Percentiles rank a stretch among this genome's conserved stretches.
Conservation (phyloP, 257 asterid species). For the Verbena officinalis region DNA sequence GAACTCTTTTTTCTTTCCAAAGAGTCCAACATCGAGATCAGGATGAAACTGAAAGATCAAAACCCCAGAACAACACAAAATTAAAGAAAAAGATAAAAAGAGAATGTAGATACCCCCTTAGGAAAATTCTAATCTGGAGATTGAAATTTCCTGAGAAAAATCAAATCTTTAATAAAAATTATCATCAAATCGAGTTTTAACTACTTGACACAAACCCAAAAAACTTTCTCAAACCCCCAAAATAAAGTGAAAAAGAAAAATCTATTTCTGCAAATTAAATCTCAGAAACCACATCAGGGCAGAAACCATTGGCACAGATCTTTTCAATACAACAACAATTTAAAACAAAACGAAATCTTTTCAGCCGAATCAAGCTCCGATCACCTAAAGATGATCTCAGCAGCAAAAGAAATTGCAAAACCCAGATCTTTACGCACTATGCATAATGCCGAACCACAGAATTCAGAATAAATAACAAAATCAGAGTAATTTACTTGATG, state of each 20-base stretch:
- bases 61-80: neutral
- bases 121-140: neutral
- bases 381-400: slow-evolving; percentile 17
- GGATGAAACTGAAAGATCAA: neutral
- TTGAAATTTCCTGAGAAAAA: neutral
- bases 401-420: slow-evolving; percentile 8
- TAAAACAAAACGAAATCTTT: neutral
- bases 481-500: neutral
- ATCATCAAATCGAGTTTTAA: neutral
- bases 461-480: slow-evolving; percentile 6
- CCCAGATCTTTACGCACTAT: neutral
- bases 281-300: neutral
- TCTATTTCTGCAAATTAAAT: neutral
- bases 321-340: neutral
- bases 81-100: neutral
- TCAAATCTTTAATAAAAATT: slow-evolving; percentile 4
- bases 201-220: slow-evolving; percentile 2
- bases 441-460: slow-evolving; percentile 10
- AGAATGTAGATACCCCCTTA: neutral
- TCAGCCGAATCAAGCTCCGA: slow-evolving; percentile 23
- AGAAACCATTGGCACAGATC: slow-evolving; percentile 23
- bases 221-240: too few species aligned
- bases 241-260: too few species aligned
- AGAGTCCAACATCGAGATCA: neutral
- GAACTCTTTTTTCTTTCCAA: neutral